Conservation (phyloP, 208 protist genomes). For the Leishmania amazonensis region DNA sequence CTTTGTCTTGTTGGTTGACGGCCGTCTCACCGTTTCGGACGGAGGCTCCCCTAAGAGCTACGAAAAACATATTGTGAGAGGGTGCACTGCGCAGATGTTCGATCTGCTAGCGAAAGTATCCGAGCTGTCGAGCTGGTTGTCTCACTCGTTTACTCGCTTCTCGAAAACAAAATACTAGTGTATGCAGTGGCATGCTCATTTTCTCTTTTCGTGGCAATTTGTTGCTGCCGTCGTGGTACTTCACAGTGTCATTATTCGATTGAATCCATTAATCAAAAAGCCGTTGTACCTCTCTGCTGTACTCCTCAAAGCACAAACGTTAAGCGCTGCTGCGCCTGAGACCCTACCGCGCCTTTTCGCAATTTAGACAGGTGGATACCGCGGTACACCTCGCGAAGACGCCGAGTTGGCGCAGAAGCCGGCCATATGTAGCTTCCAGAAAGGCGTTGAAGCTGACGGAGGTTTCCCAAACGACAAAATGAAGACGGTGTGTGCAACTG, state of each 20-base stretch:
- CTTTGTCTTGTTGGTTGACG: neutral
- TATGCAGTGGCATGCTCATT: neutral
- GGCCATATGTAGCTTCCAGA: neutral
- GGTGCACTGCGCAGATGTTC: neutral
- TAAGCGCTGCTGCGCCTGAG: neutral
- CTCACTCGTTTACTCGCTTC: neutral
- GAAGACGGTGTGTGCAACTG: neutral
- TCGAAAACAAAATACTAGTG: neutral
- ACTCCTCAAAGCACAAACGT: neutral
- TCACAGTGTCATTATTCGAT: neutral
- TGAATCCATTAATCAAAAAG: neutral
- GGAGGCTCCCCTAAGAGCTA: neutral
- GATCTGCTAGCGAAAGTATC: neutral
- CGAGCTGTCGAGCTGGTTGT: neutral
- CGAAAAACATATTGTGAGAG: neutral
- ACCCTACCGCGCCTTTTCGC: neutral
- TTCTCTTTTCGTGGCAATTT: neutral
- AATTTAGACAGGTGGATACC: neutral
- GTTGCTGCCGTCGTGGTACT: neutral
- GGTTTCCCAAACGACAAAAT: neutral
- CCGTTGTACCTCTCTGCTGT: neutral
- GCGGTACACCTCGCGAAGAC: neutral
- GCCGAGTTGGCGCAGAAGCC: neutral
- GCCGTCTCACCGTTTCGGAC: neutral
- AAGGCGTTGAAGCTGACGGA: neutral